Evolutionary conservation across 345 rosid species (phyloP).

Genomic region (Boechera stricta): DNA sequence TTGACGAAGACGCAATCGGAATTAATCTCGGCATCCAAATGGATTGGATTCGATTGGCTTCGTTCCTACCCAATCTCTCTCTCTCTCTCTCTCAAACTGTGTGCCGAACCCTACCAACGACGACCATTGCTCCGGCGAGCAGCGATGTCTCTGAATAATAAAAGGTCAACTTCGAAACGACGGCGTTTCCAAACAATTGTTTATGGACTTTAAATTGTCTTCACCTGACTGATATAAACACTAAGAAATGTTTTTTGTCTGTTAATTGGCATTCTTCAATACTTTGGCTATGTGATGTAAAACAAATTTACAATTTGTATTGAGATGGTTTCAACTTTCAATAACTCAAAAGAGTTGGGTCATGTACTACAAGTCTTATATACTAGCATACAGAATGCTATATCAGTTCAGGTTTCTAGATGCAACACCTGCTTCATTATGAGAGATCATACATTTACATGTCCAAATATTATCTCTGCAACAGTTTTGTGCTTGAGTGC

Average conservation of each 20-base stretch:
- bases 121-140: slow-evolving; percentile 18
- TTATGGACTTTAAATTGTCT: no score
- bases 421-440: no score
- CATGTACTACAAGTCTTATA: neutral
- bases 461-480: neutral
- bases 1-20: slow-evolving; percentile 7
- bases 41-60: neutral
- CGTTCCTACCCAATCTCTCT: neutral
- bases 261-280: no score
- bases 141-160: neutral
- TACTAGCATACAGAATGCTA: neutral
- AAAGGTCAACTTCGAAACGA: neutral
- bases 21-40: slow-evolving; percentile 22
- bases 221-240: no score
- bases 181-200: neutral
- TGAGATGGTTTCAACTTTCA: no score
- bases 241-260: no score
- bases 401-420: neutral
- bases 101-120: slow-evolving; percentile 20
- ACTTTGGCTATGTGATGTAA: no score
- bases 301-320: no score
- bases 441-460: no score
- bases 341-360: no score
- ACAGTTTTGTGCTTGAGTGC: neutral
- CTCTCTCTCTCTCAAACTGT: neutral